Conservation (phyloP, 2,329 filamentous ascomycete genomes). For the Stylonectria norvegica region DNA sequence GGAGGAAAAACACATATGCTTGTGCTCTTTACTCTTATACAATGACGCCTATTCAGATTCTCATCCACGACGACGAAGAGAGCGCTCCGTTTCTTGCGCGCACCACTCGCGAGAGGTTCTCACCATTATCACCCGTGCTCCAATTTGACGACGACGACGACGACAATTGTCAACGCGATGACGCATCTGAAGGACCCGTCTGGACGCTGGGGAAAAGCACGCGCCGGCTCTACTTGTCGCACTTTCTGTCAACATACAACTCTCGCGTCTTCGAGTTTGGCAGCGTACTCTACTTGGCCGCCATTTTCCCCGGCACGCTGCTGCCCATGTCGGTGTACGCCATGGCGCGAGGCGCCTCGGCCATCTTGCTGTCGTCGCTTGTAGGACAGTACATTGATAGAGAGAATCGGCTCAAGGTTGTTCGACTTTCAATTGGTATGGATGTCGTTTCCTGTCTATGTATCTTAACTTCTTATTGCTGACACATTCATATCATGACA, state of each 20-base stretch:
- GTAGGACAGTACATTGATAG: conserved; percentile 60
- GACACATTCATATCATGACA: conserved; percentile 3
- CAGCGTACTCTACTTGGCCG: conserved; percentile 55
- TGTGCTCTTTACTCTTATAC: no score
- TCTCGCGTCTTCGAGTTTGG: conserved; percentile 63
- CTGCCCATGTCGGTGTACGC: conserved; percentile 69
- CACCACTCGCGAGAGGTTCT: no score
- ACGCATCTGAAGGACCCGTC: neutral
- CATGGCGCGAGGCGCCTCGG: conserved; percentile 54
- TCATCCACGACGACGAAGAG: conserved; percentile 18
- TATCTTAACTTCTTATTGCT: no score
- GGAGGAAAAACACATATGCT: no score
- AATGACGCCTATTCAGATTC: no score
- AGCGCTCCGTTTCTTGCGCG: neutral
- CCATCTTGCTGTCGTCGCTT: conserved; percentile 55
- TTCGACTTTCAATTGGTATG: conserved; percentile 47
- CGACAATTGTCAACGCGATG: neutral
- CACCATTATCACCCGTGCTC: neutral
- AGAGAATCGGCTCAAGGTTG: conserved; percentile 46
- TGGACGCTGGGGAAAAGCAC: conserved; percentile 21
- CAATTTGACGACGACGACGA: neutral
- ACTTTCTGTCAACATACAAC: conserved; percentile 63
- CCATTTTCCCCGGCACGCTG: conserved; percentile 56
- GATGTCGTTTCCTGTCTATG: no score
- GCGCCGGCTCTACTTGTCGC: conserved; percentile 52